phyloP scores from a whole-genome alignment of 2,329 filamentous ascomycete genomes.

The Boeremia exigua region DNA sequence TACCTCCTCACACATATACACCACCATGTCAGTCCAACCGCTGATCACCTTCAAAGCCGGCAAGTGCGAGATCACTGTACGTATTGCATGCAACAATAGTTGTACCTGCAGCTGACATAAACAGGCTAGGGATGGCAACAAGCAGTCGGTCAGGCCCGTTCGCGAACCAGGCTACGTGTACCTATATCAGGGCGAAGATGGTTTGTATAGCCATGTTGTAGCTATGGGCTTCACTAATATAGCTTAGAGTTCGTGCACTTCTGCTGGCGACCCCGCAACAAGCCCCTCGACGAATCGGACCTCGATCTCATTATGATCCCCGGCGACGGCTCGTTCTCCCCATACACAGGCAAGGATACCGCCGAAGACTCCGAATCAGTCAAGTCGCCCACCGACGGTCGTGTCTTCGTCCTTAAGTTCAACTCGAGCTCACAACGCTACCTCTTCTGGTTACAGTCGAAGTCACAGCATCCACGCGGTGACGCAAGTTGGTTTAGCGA shows the following conservation, averaged over 20 bases:
- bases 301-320: constrained; percentile 95
- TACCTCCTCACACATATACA: constrained; percentile 18
- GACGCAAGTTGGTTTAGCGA: constrained; percentile 82
- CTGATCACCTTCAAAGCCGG: constrained; percentile 97
- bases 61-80: constrained; percentile 81
- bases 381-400: constrained; percentile 75
- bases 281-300: constrained; percentile 73
- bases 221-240: constrained; percentile 18
- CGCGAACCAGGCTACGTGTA: constrained; percentile 85
- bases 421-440: constrained; percentile 87
- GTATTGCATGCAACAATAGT: constrained; percentile 40
- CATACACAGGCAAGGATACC: constrained; percentile 67
- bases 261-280: constrained; percentile 88
- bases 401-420: constrained; percentile 94
- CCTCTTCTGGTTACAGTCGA: constrained; percentile 96
- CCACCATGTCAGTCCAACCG: constrained; percentile 77
- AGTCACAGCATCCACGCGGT: constrained; percentile 73
- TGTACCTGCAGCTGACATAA: constrained; percentile 22
- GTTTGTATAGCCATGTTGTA: constrained; percentile 50
- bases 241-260: constrained; percentile 84
- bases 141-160: constrained; percentile 71
- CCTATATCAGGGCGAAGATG: constrained; percentile 85
- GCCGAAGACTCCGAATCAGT: constrained; percentile 62
- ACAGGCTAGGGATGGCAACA: constrained; percentile 33
- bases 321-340: constrained; percentile 82